These are phyloP conservation scores for Colletotrichum karsti DNA, from an alignment of 2,329 filamentous ascomycete genomes.

Conservation along the genomic window DNA sequence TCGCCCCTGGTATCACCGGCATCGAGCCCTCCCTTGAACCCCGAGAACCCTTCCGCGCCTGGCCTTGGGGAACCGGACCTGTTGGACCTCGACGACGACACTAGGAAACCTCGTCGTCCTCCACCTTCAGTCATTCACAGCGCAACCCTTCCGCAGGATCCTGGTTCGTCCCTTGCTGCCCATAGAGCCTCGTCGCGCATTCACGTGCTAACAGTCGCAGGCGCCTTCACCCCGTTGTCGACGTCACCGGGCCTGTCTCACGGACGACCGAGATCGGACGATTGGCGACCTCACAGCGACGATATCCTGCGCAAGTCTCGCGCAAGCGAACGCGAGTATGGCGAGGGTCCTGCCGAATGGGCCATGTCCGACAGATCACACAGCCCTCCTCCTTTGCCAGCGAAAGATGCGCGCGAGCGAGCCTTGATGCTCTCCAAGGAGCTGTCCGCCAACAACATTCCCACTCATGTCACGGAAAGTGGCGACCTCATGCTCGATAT, in stretches of 20 bases:
- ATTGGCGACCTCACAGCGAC: conserved; percentile 67
- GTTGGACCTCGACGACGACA: conserved; percentile 68
- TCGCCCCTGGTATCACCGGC: conserved; percentile 92
- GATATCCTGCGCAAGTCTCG: conserved; percentile 59
- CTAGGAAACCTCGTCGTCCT: conserved; percentile 52
- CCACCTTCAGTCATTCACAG: conserved; percentile 52
- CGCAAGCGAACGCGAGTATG: conserved; percentile 41
- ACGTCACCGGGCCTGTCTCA: conserved; percentile 60
- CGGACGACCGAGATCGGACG: conserved; percentile 56
- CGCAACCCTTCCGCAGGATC: conserved; percentile 39
- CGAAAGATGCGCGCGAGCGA: conserved; percentile 81
- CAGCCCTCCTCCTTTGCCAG: conserved; percentile 79
- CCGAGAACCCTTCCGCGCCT: conserved; percentile 50
- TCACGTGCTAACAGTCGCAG: conserved; percentile 38
- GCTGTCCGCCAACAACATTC: conserved; percentile 89
- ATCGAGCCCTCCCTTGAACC: conserved; percentile 77
- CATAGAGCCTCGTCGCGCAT: background rate
- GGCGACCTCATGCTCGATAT: conserved; percentile 98
- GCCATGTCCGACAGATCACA: conserved; percentile 67
- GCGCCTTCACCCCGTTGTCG: conserved; percentile 60
- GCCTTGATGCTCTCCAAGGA: conserved; percentile 88
- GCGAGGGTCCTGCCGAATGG: conserved; percentile 45
- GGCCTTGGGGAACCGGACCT: conserved; percentile 74
- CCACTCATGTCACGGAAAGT: conserved; percentile 88
- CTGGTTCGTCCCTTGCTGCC: conserved; percentile 36